These are phyloP conservation scores for Salix exigua DNA, from an alignment of 345 rosid genomes.

Conservation along the genomic window DNA sequence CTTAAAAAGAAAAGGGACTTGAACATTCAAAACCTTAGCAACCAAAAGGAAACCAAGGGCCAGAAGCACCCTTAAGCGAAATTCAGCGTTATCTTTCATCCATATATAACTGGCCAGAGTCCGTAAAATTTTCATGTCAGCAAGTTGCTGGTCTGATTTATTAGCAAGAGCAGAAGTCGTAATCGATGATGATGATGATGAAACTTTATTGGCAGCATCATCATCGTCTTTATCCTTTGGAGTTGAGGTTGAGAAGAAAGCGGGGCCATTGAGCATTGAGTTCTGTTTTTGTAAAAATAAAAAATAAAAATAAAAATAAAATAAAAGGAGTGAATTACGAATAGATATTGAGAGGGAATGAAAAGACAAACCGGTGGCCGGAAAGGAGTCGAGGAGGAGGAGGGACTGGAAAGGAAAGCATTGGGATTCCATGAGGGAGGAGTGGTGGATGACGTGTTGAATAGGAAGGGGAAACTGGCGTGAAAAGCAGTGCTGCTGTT, in stretches of 20 bases:
- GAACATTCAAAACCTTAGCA: conserved; percentile 86
- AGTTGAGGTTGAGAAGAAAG: conserved; percentile 47
- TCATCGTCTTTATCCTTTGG: conserved; percentile 6
- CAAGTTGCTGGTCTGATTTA: conserved; percentile 21
- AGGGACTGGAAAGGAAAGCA: background rate
- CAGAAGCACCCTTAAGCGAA: conserved; percentile 70
- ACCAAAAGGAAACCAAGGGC: conserved; percentile 87
- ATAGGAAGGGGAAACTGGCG: background rate
- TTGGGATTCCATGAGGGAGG: background rate
- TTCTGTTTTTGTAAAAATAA: conserved; percentile 24
- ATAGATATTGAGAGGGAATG: background rate
- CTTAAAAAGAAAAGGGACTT: conserved; percentile 93
- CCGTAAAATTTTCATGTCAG: conserved; percentile 71
- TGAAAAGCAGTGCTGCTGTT: background rate
- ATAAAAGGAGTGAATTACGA: background rate
- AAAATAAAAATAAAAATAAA: too few relatives aligned
- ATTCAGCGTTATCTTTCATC: conserved; percentile 83
- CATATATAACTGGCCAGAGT: conserved; percentile 76
- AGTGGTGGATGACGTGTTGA: background rate
- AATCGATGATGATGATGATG: background rate
- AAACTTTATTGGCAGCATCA: conserved; percentile 17
- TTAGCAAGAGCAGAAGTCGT: background rate
- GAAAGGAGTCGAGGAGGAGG: background rate
- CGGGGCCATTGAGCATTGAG: conserved; percentile 31
- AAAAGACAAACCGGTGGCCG: conserved; percentile 13